A percentile compares a stretch with the other conserved stretches of the same genome.
These are phyloP conservation scores for Puccinellia tenuiflora DNA, from an alignment of 176 grass and related monocot genomes.

Conservation along the genomic window DNA sequence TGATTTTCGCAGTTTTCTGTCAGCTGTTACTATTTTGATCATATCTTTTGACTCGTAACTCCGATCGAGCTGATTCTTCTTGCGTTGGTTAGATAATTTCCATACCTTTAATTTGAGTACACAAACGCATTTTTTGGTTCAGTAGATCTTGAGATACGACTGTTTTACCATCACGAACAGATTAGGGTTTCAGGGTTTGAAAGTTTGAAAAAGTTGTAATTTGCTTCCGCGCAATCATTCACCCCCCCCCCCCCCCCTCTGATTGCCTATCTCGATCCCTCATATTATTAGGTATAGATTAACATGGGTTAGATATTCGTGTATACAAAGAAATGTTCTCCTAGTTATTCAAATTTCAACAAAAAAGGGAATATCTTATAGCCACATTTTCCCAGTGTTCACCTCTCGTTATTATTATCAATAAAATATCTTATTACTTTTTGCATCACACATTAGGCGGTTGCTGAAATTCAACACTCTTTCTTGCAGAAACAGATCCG, in stretches of 20 bases:
- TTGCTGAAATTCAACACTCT: too few species aligned
- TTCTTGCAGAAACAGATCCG: too few species aligned
- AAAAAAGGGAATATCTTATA: too few species aligned
- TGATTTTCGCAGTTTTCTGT: neutral
- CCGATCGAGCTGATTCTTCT: neutral
- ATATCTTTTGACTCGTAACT: neutral
- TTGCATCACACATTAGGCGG: too few species aligned
- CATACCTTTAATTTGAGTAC: neutral
- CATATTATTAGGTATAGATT: too few species aligned
- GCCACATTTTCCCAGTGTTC: too few species aligned
- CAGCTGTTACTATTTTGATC: neutral
- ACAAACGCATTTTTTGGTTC: neutral
- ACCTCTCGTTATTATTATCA: too few species aligned
- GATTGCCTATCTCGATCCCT: neutral
- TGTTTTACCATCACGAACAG: neutral
- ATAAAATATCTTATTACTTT: too few species aligned
- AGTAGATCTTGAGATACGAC: neutral
- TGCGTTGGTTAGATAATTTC: neutral
- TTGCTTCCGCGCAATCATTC: neutral
- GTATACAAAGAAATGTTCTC: too few species aligned
- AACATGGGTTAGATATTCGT: too few species aligned
- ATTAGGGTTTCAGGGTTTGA: neutral
- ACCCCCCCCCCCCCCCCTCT: neutral
- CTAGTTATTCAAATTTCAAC: too few species aligned
- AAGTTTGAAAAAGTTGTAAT: neutral